phyloP scores from a whole-genome alignment of 345 rosid genomes.

The Ricinus communis region DNA sequence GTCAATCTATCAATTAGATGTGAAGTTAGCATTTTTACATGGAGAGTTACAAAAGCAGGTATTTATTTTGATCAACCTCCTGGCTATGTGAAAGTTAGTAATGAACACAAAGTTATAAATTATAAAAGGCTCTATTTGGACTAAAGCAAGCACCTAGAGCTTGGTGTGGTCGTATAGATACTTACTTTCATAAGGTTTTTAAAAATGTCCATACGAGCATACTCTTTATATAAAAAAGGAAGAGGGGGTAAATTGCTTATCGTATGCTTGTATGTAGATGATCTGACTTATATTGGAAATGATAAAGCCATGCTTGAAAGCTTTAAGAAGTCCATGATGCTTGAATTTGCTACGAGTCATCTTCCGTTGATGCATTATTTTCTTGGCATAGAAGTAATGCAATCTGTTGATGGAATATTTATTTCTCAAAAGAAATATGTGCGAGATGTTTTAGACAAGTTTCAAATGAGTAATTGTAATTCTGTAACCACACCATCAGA shows the following conservation, averaged over 20 bases:
- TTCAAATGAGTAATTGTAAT: neutral
- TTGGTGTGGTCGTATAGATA: too few relatives aligned
- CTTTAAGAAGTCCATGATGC: neutral
- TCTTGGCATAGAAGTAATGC: neutral
- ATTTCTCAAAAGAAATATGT: neutral
- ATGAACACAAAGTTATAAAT: too few relatives aligned
- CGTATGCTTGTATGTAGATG: neutral
- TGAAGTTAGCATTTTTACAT: neutral
- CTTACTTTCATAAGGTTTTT: neutral
- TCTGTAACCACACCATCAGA: neutral
- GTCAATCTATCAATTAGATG: neutral
- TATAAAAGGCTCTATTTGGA: too few relatives aligned
- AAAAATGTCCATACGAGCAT: neutral
- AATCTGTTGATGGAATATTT: neutral
- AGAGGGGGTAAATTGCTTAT: neutral
- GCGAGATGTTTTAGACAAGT: neutral
- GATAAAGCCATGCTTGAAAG: neutral
- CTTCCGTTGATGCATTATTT: neutral
- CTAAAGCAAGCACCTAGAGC: too few relatives aligned
- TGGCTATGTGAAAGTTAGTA: too few relatives aligned
- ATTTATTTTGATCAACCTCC: too few relatives aligned
- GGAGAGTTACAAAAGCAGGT: too few relatives aligned
- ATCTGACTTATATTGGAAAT: neutral
- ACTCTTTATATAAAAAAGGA: neutral
- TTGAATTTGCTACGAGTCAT: neutral